Evolutionary conservation across 768 basidiomycete genomes (phyloP).

Genomic region (Kwoniella heveanensis): DNA sequence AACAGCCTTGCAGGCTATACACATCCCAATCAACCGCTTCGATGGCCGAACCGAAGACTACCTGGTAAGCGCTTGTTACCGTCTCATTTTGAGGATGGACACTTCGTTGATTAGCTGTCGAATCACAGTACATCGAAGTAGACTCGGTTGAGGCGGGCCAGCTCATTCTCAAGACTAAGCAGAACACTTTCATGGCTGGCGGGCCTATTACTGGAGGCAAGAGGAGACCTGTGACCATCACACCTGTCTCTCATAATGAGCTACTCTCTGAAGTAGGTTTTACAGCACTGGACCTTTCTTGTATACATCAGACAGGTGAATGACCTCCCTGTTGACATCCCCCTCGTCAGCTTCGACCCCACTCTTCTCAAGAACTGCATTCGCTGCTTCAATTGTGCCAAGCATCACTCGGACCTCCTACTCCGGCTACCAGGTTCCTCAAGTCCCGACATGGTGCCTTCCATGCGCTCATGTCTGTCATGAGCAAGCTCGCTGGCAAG

Average conservation of each 20-base stretch:
- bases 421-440: conserved; percentile 39
- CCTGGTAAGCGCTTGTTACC: conserved; percentile 22
- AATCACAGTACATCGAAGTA: conserved; percentile 49
- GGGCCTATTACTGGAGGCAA: conserved; percentile 27
- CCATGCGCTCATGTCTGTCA: conserved; percentile 40
- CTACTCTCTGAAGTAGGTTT: conserved; percentile 39
- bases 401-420: conserved; percentile 28
- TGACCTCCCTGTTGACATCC: too few species aligned
- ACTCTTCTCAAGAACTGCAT: conserved; percentile 33
- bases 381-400: conserved; percentile 42
- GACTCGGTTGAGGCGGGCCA: conserved; percentile 32
- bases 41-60: conserved; percentile 50
- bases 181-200: conserved; percentile 45
- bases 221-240: conserved; percentile 44
- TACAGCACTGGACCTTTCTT: too few species aligned
- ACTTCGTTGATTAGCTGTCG: too few species aligned
- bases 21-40: conserved; percentile 43
- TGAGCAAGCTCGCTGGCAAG: conserved; percentile 41
- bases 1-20: conserved; percentile 35
- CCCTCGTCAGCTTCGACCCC: conserved; percentile 43
- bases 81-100: too few species aligned
- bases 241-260: conserved; percentile 35
- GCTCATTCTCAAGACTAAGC: conserved; percentile 36
- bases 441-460: conserved; percentile 49
- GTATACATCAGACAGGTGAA: too few species aligned